Base-by-base conservation (phyloP, 345 rosid species). In the Salix koriyanagi region DNA sequence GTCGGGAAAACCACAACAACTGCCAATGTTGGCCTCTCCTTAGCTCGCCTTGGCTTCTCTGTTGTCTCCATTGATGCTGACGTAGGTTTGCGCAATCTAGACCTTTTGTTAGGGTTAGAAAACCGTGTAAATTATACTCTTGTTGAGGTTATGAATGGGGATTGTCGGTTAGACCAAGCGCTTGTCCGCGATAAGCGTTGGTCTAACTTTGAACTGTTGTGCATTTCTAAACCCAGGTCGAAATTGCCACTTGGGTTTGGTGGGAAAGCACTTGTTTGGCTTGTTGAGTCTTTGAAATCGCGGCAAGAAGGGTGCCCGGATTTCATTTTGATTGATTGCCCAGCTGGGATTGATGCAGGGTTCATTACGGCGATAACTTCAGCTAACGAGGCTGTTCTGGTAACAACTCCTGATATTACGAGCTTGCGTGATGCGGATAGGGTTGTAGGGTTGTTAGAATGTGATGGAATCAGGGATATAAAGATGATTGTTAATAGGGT, bases 311-410 rank as follows among this genome's bases (percentile, higher is more conserved):
- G 97, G 1, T 84, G 86, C 14, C 97, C 99, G 1, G 93, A 95
- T 69, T 95, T 93, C 75, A 91, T 93, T 37, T 25, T 95, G 69
- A 93, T 93, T 12, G 99, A 95, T 73, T 95, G 97, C 25, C 99
- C 99, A 0, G 97, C 97, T 0, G 99, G 99, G 6, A 95, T 95
- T n/a, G 97, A 95, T 67, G 99, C 99, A 7, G 97, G 99, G n/a
- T 93, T 95, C 70, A 95, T 95, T 67, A 95, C 97, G 0, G 97
- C 99, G 3, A 95, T 95, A n/a, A 93, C 97, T 52, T 98, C 99
- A 3, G 99, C 99, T 0, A 93, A 96, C 21, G 97, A 93, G 76
- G 97, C 98, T 4, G 91, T 96, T 1, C 72, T 93, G 8, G 98
- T 96, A 19, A 91, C 98, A 3, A 96, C 98, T 3, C 99, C 96